phyloP scores from a whole-genome alignment of 768 basidiomycete genomes.

The Kwoniella dejecticola region DNA sequence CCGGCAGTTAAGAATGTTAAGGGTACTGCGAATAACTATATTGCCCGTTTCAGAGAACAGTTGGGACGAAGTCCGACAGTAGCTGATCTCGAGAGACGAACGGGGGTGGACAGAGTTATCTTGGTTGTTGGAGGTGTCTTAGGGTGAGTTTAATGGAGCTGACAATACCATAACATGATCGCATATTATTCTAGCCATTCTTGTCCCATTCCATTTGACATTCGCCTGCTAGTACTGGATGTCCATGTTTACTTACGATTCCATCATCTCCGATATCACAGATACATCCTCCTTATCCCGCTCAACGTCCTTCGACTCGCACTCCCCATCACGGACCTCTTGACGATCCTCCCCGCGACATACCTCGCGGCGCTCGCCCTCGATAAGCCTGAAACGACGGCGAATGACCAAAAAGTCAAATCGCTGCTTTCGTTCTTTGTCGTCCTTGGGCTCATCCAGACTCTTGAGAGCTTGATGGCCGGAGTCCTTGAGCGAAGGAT shows the following conservation, averaged over 20 bases:
- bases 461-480: slow-evolving; percentile 40
- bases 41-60: slow-evolving; percentile 32
- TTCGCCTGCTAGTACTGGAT: no score
- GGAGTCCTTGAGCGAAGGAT: slow-evolving; percentile 40
- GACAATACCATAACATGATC: no score
- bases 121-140: slow-evolving; percentile 39
- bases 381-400: slow-evolving; percentile 22
- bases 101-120: slow-evolving; percentile 37
- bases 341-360: slow-evolving; percentile 43
- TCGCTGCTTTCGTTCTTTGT: slow-evolving; percentile 44
- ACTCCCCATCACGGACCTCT: slow-evolving; percentile 38
- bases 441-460: slow-evolving; percentile 43
- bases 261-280: no score
- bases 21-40: slow-evolving; percentile 31
- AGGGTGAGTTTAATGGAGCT: no score
- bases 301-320: slow-evolving; percentile 48
- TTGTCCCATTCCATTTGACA: no score
- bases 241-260: not conserved
- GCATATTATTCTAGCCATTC: no score
- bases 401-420: slow-evolving; percentile 31
- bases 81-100: slow-evolving; percentile 40
- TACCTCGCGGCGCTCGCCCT: slow-evolving; percentile 38
- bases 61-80: slow-evolving; percentile 34
- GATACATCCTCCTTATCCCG: slow-evolving; percentile 48
- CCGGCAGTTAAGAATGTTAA: slow-evolving; percentile 43